phyloP scores from a whole-genome alignment of 1,284 basidiomycete genomes.

The Microbotryum lychnidis-dioicae region DNA sequence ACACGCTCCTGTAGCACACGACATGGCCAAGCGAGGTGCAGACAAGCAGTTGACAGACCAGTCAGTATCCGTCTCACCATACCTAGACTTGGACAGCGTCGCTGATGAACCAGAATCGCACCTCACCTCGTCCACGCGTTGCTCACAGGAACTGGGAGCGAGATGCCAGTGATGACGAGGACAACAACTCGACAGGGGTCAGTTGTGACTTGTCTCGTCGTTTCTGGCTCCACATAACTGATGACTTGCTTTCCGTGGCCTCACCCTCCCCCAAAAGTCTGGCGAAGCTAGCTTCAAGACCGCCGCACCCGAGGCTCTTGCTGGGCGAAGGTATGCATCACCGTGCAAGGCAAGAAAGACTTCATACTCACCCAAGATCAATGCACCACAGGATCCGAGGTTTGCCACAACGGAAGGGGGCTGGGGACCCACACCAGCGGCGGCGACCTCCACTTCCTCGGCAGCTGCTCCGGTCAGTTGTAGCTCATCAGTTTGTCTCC shows the following conservation, averaged over 20 bases:
- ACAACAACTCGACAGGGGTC: conserved; percentile 2
- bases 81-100: neutral
- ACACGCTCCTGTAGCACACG: too few relatives aligned
- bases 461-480: conserved; percentile 20
- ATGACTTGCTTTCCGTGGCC: conserved; percentile 3
- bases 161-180: conserved; percentile 23
- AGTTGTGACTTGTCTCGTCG: neutral
- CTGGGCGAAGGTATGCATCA: too few relatives aligned
- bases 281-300: too few relatives aligned
- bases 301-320: too few relatives aligned
- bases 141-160: conserved; percentile 23
- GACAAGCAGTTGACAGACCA: conserved; percentile 33
- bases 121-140: neutral
- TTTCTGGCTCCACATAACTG: neutral
- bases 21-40: conserved; percentile 31
- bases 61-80: neutral
- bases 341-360: neutral
- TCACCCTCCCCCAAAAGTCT: neutral
- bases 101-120: neutral
- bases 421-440: conserved; percentile 11
- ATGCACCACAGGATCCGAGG: conserved; percentile 40
- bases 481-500: too few relatives aligned
- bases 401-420: conserved; percentile 37
- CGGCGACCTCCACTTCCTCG: conserved; percentile 7
- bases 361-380: neutral